These are phyloP conservation scores for Pelargonium myrrhifolium DNA, from an alignment of 441 rosid species.

Conservation along the genomic window DNA sequence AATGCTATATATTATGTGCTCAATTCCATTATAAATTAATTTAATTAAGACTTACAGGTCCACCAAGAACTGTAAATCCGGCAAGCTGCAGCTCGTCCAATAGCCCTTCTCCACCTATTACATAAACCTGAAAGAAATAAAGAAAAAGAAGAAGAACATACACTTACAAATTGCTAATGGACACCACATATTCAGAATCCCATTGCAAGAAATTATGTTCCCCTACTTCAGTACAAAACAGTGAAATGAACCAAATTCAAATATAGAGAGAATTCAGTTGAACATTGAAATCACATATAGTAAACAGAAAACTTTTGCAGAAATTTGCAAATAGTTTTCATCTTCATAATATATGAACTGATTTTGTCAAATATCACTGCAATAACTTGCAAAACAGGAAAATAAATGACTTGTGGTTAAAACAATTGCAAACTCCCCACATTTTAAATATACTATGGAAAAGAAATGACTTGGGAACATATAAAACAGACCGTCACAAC, in stretches of 20 bases:
- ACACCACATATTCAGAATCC: not conserved
- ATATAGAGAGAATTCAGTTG: not conserved
- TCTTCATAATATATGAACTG: too few species aligned
- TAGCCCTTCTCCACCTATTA: conserved; percentile 58
- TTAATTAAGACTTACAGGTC: conserved; percentile 45
- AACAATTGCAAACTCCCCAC: too few species aligned
- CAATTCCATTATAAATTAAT: not conserved
- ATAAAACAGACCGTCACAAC: not conserved
- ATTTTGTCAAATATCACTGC: too few species aligned
- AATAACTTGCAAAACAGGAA: not conserved
- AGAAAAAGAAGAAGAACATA: too few species aligned
- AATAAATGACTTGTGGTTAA: too few species aligned
- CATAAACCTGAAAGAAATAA: conserved; percentile 48
- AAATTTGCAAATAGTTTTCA: not conserved
- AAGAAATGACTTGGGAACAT: too few species aligned
- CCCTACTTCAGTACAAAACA: too few species aligned
- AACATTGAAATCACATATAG: not conserved
- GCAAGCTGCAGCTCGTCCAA: conserved; percentile 49
- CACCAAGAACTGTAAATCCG: conserved; percentile 57
- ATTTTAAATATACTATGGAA: too few species aligned
- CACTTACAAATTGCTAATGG: not conserved
- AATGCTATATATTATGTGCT: not conserved
- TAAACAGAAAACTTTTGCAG: too few species aligned
- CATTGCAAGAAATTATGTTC: not conserved
- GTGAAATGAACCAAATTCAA: not conserved